Base-by-base conservation (phyloP, 2,329 filamentous ascomycete genomes). In the Aspergillus piperis region DNA sequence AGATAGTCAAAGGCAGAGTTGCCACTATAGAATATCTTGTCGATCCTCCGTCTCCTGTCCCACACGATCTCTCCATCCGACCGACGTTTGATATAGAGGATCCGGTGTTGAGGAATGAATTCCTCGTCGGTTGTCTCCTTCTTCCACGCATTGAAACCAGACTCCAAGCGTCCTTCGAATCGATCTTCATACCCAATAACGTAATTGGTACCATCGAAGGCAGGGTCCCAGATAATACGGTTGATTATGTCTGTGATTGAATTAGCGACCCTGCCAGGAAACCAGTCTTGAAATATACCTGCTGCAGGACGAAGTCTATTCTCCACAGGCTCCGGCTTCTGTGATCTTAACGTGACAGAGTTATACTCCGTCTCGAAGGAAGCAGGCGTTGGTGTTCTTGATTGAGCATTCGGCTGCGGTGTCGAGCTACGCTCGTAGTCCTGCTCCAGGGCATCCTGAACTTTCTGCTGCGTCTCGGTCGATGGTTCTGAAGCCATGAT, bases 51-150 rank as follows among this genome's bases (percentile, higher is more conserved):
- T 50, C 74, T 75, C 42, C 83, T 74, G 65, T 85, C 81, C 83
- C 83, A 86, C 2, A 85, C 76, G 36, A 79, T 65, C 23, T 77
- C 75, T 17, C 72, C 76, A 51, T 75, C 66, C 5, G 66, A 68
- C 32, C 68, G 72, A 61, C 75, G 75, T 63, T 78, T 81, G 64
- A 84, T 81, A 61, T 83, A 81, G 57, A 82, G 61, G 17, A 86
- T 80, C 2, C 83, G 77, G 71, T 85, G 82, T 63, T 81, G 78
- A 3, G 83, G 83, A 58, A 85, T 84, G 58, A 84, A 85, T 50
- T 85, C 83, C 60, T 85, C 82, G 27, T 85, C 72, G 8, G 83
- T 84, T 32, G 79, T 77, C 51, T 84, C 82, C 17, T 75, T 79
- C 66, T 83, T 82, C 83, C 83, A 85, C n/a, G 73, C 75, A 49